phyloP scores from a whole-genome alignment of 192 early-diverging fungal species.

The Piromyces sp. region DNA sequence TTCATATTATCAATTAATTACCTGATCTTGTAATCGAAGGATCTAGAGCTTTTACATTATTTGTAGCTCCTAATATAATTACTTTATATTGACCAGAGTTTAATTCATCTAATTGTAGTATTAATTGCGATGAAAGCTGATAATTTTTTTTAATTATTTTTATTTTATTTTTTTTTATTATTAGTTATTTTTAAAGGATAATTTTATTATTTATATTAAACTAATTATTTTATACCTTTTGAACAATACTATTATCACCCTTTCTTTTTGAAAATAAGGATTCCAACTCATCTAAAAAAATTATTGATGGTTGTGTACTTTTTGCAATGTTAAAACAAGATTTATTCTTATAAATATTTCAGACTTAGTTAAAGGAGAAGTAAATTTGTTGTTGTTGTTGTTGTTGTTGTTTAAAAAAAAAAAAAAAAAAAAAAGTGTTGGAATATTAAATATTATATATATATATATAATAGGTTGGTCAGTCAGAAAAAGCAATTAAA shows the following conservation, averaged over 20 bases:
- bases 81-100: background rate
- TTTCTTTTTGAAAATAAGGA: background rate
- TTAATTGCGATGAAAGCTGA: background rate
- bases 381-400: too few species aligned
- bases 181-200: too few species aligned
- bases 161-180: too few species aligned
- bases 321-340: background rate
- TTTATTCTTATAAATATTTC: too few species aligned
- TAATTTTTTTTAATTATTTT: too few species aligned
- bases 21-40: background rate
- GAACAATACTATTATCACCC: background rate
- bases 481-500: too few species aligned
- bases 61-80: background rate
- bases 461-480: too few species aligned
- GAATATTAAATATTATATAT: too few species aligned
- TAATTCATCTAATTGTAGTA: background rate
- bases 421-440: too few species aligned
- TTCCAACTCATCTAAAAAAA: background rate
- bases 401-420: too few species aligned
- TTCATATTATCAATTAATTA: background rate
- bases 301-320: background rate
- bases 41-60: background rate
- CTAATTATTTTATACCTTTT: background rate
- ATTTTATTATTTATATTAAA: too few species aligned
- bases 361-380: too few species aligned